These are phyloP conservation scores for Ogataea parapolymorpha DNA, from an alignment of 805 yeast species.

Conservation along the genomic window DNA sequence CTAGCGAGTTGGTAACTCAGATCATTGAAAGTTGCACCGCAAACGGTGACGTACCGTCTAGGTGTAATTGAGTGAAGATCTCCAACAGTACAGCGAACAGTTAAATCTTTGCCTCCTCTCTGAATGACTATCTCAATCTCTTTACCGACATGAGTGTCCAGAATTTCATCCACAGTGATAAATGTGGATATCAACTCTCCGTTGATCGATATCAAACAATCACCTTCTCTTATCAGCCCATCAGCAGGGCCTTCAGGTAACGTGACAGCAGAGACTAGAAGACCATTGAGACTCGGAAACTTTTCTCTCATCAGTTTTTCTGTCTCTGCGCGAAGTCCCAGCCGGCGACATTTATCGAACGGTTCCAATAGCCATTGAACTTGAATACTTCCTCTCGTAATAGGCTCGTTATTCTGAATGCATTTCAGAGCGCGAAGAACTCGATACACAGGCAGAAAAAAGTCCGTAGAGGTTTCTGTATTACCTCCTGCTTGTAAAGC, in stretches of 20 bases:
- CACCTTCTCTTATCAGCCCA: conserved; percentile 75
- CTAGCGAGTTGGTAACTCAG: conserved; percentile 88
- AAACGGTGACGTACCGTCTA: conserved; percentile 70
- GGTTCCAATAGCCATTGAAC: conserved; percentile 86
- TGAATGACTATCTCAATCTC: conserved; percentile 56
- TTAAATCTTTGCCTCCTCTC: conserved; percentile 66
- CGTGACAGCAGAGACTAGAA: conserved; percentile 77
- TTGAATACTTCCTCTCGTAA: conserved; percentile 90
- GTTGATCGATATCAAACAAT: conserved; percentile 71
- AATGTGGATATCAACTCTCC: conserved; percentile 64
- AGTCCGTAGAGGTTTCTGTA: conserved; percentile 88
- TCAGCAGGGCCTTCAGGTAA: conserved; percentile 86
- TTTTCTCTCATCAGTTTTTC: conserved; percentile 64
- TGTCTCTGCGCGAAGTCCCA: conserved; percentile 74
- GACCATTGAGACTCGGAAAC: conserved; percentile 75
- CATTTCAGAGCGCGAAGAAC: conserved; percentile 79
- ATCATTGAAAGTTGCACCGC: conserved; percentile 84
- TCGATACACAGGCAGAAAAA: conserved; percentile 81
- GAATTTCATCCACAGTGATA: conserved; percentile 75
- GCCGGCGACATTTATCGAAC: conserved; percentile 83
- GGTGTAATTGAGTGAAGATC: conserved; percentile 85
- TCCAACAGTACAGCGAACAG: conserved; percentile 54
- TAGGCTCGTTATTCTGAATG: conserved; percentile 52
- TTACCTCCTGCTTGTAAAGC: conserved; percentile 95
- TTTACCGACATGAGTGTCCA: conserved; percentile 68